Percentiles rank a stretch among this genome's conserved stretches.
phyloP scores from a whole-genome alignment of 352 stramenopile genomes.

The Pythium utonaiense region DNA sequence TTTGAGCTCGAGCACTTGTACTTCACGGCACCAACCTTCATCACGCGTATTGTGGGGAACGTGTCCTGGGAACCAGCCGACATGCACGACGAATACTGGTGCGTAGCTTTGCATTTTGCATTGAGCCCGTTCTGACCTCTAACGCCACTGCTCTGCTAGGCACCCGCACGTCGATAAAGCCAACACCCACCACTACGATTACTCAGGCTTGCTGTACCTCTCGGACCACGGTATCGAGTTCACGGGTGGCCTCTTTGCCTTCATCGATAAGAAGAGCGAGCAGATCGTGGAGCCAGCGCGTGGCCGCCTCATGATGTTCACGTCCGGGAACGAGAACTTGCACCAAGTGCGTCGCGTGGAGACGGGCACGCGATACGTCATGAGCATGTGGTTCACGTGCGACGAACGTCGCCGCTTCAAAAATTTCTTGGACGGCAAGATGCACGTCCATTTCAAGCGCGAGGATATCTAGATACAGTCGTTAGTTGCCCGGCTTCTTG shows the following conservation, averaged over 20 bases:
- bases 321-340: slow-evolving; percentile 85
- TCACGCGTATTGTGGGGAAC: slow-evolving; percentile 88
- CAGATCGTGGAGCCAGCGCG: slow-evolving; percentile 69
- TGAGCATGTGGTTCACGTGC: slow-evolving; percentile 94
- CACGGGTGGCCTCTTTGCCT: slow-evolving; percentile 86
- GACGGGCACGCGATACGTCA: slow-evolving; percentile 78
- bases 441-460: slow-evolving; percentile 72
- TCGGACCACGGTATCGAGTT: slow-evolving; percentile 83
- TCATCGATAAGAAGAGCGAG: slow-evolving; percentile 76
- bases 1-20: slow-evolving; percentile 79
- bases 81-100: slow-evolving; percentile 93
- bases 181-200: slow-evolving; percentile 93
- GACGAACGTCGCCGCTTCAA: slow-evolving; percentile 76
- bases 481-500: slow-evolving; percentile 1
- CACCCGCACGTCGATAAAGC: slow-evolving; percentile 91
- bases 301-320: slow-evolving; percentile 88
- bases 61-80: slow-evolving; percentile 67
- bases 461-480: slow-evolving; percentile 25
- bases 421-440: slow-evolving; percentile 89
- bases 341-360: slow-evolving; percentile 78
- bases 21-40: slow-evolving; percentile 93
- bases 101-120: too few relatives aligned
- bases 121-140: too few relatives aligned
- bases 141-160: too few relatives aligned
- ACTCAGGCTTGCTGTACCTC: slow-evolving; percentile 89